These are phyloP conservation scores for Trichophyton equinum DNA, from an alignment of 2,329 filamentous ascomycete genomes.

Conservation along the genomic window DNA sequence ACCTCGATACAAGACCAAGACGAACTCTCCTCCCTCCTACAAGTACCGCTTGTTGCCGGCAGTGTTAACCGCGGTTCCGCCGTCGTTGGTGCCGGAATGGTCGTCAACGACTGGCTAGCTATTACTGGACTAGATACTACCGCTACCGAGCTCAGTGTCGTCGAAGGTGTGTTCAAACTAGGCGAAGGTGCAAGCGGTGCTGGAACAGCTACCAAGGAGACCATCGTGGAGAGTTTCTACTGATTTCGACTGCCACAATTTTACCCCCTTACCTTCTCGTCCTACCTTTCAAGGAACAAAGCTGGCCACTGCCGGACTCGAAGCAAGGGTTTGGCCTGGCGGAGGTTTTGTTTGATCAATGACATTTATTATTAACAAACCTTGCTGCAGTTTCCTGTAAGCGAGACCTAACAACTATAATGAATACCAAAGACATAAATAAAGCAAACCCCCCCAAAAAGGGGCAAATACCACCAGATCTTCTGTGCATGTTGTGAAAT, in stretches of 20 bases:
- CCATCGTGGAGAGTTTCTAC: constrained; percentile 98
- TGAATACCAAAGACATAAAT: neutral
- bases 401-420: neutral
- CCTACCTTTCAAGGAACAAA: neutral
- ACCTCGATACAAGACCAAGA: constrained; percentile 96
- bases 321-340: neutral
- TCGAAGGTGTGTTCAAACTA: constrained; percentile 90
- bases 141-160: constrained; percentile 90
- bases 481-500: neutral
- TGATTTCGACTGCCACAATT: constrained; percentile 34
- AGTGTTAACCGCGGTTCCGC: constrained; percentile 85
- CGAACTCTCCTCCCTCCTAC: constrained; percentile 81
- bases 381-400: neutral
- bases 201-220: constrained; percentile 65
- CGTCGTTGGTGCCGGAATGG: constrained; percentile 93
- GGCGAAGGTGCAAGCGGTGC: constrained; percentile 77
- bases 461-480: neutral
- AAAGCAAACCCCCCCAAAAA: neutral
- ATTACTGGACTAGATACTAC: constrained; percentile 90
- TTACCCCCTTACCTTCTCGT: neutral
- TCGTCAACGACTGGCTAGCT: constrained; percentile 95
- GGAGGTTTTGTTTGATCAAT: neutral
- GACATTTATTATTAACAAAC: neutral
- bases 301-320: neutral
- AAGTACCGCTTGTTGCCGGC: constrained; percentile 90